phyloP scores from a whole-genome alignment of 1,284 basidiomycete genomes.

The Vanrija sp. region DNA sequence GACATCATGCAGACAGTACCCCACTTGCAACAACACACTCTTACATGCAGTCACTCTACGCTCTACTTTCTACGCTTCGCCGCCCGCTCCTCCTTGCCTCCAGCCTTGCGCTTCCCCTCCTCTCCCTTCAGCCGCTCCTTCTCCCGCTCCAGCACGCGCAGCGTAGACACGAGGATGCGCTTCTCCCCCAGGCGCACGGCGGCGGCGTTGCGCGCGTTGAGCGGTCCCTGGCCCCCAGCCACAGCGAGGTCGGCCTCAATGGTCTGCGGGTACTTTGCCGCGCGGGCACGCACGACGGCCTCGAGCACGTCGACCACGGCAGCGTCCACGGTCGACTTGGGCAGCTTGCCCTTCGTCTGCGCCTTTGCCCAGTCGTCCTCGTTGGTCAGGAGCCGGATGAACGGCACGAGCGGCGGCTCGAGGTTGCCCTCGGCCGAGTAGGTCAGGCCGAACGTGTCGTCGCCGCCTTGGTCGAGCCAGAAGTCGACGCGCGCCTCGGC shows the following conservation, averaged over 20 bases:
- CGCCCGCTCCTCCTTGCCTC: background rate
- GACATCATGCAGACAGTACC: background rate
- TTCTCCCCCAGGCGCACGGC: constrained; percentile 52
- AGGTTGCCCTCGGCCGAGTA: constrained; percentile 43
- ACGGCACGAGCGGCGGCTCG: constrained; percentile 59
- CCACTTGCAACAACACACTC: background rate
- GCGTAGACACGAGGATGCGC: constrained; percentile 36
- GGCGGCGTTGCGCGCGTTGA: constrained; percentile 34
- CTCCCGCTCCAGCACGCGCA: background rate
- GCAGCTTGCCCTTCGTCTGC: constrained; percentile 67
- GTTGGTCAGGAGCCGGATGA: constrained; percentile 66
- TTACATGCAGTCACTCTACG: background rate
- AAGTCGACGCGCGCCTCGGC: constrained; percentile 65
- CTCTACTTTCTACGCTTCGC: constrained; percentile 10
- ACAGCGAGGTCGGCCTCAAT: constrained; percentile 38
- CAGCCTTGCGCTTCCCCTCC: constrained; percentile 2
- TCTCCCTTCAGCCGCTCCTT: background rate
- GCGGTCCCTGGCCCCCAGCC: constrained; percentile 16
- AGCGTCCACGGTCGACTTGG: constrained; percentile 64
- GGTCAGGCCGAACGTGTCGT: constrained; percentile 70
- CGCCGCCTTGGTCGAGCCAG: constrained; percentile 84
- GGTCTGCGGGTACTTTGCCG: constrained; percentile 1
- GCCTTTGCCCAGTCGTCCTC: constrained; percentile 64
- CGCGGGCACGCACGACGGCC: constrained; percentile 50
- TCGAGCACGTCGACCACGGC: constrained; percentile 48